Percentiles rank a stretch among this genome's conserved stretches.
Evolutionary conservation across 345 rosid genomes (phyloP).

Genomic region (Salix arbutifolia): DNA sequence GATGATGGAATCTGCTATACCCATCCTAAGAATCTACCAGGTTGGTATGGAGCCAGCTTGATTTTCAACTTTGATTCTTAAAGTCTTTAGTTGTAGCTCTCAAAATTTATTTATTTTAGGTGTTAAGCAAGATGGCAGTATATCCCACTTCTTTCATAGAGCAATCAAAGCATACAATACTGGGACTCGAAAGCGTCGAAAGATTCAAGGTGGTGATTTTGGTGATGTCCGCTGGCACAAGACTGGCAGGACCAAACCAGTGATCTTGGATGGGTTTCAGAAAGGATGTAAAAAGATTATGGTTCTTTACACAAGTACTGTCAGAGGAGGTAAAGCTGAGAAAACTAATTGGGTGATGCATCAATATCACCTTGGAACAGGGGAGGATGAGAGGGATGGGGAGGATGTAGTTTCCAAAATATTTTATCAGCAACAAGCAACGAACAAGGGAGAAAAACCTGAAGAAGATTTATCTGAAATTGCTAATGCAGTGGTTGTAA

Average conservation of each 20-base stretch:
- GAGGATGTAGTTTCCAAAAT: slow-evolving; percentile 83
- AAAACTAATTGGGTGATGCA: slow-evolving; percentile 99
- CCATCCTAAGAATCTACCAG: slow-evolving; percentile 92
- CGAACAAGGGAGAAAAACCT: slow-evolving; percentile 48
- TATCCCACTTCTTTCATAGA: slow-evolving; percentile 76
- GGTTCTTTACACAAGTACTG: slow-evolving; percentile 65
- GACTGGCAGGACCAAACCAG: slow-evolving; percentile 87
- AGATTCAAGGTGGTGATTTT: slow-evolving; percentile 68
- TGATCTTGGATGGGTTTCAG: slow-evolving; percentile 66
- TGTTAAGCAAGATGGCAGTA: slow-evolving; percentile 72
- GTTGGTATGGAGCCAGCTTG: slow-evolving; percentile 31
- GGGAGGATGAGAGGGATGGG: slow-evolving; percentile 83
- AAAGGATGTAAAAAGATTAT: slow-evolving; percentile 88
- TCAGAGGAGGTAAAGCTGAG: slow-evolving; percentile 65
- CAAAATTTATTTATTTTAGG: slow-evolving; percentile 33
- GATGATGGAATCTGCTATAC: slow-evolving; percentile 96
- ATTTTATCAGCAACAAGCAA: slow-evolving; percentile 65
- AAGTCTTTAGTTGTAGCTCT: slow-evolving; percentile 4
- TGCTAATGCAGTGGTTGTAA: slow-evolving; percentile 29
- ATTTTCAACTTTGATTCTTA: not conserved
- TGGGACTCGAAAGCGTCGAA: slow-evolving; percentile 89
- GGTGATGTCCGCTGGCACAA: slow-evolving; percentile 98
- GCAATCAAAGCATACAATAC: slow-evolving; percentile 88
- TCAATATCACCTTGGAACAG: slow-evolving; percentile 89
- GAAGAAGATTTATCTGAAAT: slow-evolving; percentile 49